These are phyloP conservation scores for Spencermartinsiella europaea DNA, from an alignment of 805 yeast species.

Conservation along the genomic window DNA sequence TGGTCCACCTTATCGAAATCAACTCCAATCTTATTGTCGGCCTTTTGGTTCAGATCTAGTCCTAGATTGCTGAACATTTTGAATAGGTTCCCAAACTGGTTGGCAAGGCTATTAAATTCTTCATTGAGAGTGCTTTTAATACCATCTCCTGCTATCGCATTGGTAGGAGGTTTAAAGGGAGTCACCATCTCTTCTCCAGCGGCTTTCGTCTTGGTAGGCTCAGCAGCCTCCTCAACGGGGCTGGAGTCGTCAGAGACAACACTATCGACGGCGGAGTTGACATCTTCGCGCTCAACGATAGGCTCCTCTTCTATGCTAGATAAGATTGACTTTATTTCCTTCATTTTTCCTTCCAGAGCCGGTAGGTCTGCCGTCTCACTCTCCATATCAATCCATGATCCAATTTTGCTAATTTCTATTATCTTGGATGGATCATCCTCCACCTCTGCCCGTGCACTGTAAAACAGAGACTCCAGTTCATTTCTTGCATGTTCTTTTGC, in stretches of 20 bases:
- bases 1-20: neutral
- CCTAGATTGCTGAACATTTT: neutral
- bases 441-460: conserved; percentile 58
- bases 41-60: neutral
- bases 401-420: conserved; percentile 35
- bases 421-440: conserved; percentile 41
- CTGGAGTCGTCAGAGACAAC: too few species aligned
- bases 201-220: neutral
- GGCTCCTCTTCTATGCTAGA: neutral
- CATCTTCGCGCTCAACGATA: too few species aligned
- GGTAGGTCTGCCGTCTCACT: conserved; percentile 44
- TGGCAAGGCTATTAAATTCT: neutral
- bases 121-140: neutral
- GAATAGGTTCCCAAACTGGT: neutral
- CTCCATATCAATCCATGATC: conserved; percentile 76
- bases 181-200: neutral
- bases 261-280: too few species aligned
- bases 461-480: conserved; percentile 65
- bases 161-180: neutral
- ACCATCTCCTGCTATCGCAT: conserved; percentile 1
- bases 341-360: conserved; percentile 11
- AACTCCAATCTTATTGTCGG: neutral
- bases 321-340: conserved; percentile 8
- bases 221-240: neutral
- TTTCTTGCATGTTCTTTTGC: conserved; percentile 58